Evolutionary conservation across 768 basidiomycete species (phyloP), one percentile per base, ranked within the genome.

Genomic region (Lyophyllum decastes): DNA sequence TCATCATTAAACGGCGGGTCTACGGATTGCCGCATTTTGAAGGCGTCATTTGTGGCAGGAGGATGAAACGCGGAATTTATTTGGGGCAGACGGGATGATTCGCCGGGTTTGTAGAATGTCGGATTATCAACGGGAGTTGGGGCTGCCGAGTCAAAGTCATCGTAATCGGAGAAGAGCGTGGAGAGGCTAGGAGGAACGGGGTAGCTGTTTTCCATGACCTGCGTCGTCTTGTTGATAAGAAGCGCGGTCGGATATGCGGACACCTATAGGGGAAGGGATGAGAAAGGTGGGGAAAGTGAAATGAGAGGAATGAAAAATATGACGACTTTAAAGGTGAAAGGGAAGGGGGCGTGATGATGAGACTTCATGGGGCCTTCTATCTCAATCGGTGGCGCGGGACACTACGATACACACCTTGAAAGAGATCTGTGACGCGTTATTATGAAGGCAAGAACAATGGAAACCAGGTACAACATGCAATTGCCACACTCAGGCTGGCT

Each of bases 401-500:
- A 69, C 59, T 66, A 63, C 61, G 62, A 68, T 66, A 64, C 64
- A 62, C 65, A 64, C 55, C 55, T 57, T 58, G 59, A 58, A 64
- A 62, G 59, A 57, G 57, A 48, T 30, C 54, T 49, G 50, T 56
- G 49, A 57, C 60, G 56, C 34, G 50, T 48, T 58, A 58, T 55
- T 62, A 60, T 64, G 63, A 58, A 64, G 61, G 52, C 61, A 61
- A 54, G 62, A 67, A 68, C 71, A 73, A 70, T 63, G 65, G 70
- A 68, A 69, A 71, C 69, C 70, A 73, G 72, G 72, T 67, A 73
- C 72, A 63, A 65, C 68, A 65, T 64, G 61, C 61, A 63, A 41
- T 50, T 54, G 52, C n/a, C n/a, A 64, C 63, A 44, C 54, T 52
- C 55, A 55, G 48, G 47, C 47, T 50, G 49, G 50, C 22, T 49